Base-by-base conservation (phyloP, 2,329 filamentous ascomycete species). In the Raffaelea arxii region DNA sequence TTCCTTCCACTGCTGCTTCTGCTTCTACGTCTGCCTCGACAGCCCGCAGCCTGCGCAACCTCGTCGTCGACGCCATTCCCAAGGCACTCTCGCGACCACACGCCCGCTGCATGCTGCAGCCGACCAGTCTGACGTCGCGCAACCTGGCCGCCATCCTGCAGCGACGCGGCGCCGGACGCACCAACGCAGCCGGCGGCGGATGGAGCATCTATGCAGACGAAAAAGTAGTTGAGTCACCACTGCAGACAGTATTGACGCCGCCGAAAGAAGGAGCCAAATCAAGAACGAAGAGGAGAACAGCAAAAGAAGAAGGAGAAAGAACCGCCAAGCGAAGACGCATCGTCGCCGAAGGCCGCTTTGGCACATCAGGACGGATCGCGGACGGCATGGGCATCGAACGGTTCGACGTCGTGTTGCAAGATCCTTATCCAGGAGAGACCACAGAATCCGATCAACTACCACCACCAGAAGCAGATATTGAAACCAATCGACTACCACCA, bases 171-270 rank as follows among this genome's bases (percentile, higher is more conserved):
- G 68, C 81, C 0, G 79, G 83, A 1, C 75, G 85, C 40, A 78
- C 76, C 37, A 88, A 87, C 58, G 72, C 75, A 1, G 84, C 86
- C 2, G 80, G 78, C 21, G 89, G 86, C 2, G 86, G 84, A 5
- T 94, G 88, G 80, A 78, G 80, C 55, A 74, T 89, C 21, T 94
- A 94, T 59, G 77, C 83, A 5, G 78, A 85, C 49, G 80, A 80
- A 63, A 67, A 62, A 51, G 64, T 57, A 42, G 70, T 66, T 22
- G 70, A 74, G 44, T 76, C 72, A 19, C 80, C 80, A 4, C 58
- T 84, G 14, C 74, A 80, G 51, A 64, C 66, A 1, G 57, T 70
- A 5, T 56, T 76, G 23, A 68, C 61, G 22, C 70, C 66, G 11
- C 71, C 72, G 1, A 47, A 47, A 46, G 53, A 51, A 50, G 44